phyloP scores from a whole-genome alignment of 495 filamentous ascomycete genomes.

The Clavariopsis aquatica region DNA sequence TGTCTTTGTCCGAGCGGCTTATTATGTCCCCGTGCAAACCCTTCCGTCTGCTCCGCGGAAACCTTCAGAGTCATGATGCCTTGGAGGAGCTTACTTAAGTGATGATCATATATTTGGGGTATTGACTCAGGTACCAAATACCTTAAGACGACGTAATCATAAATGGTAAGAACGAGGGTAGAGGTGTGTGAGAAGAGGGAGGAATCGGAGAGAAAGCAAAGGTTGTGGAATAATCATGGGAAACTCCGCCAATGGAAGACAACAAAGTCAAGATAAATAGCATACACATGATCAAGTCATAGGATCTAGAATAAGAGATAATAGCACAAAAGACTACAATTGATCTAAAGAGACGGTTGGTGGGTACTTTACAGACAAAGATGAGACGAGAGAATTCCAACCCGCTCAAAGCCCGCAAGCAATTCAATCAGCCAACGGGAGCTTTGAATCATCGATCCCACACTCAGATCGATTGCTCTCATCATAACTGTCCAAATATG shows the following conservation, averaged over 20 bases:
- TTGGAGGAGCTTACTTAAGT: background rate
- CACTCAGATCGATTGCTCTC: background rate
- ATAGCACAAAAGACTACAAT: background rate
- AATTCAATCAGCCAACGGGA: background rate
- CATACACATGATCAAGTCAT: too few relatives aligned
- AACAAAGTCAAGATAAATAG: too few relatives aligned
- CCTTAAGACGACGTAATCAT: too few relatives aligned
- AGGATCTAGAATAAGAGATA: background rate
- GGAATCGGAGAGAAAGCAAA: too few relatives aligned
- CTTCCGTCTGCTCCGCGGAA: too few relatives aligned
- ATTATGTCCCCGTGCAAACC: background rate
- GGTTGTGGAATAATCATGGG: too few relatives aligned
- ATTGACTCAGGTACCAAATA: background rate
- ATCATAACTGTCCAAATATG: background rate
- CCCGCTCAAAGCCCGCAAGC: background rate
- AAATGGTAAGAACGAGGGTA: too few relatives aligned
- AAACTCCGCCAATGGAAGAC: too few relatives aligned
- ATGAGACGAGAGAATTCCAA: background rate
- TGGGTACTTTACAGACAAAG: background rate
- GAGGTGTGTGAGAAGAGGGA: too few relatives aligned
- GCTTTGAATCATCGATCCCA: background rate
- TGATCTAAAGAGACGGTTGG: background rate
- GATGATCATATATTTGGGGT: background rate
- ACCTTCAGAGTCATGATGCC: background rate
- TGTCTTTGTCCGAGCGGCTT: too few relatives aligned